Base-by-base conservation (phyloP, 352 stramenopile species). In the Thalassiosira delicatula region DNA sequence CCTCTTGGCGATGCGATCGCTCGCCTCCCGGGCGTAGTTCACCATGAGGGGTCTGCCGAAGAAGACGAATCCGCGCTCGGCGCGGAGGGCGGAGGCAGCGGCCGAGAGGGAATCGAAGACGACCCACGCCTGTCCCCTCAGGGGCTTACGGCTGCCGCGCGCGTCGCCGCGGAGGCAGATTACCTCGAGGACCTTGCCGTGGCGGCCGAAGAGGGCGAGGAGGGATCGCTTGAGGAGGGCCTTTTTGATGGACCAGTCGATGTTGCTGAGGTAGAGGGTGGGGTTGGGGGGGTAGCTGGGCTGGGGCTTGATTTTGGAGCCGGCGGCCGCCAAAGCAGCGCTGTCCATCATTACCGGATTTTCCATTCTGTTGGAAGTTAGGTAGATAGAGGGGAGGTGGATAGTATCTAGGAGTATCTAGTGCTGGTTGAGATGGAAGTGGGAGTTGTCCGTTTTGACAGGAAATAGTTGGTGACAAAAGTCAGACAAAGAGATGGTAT, bases 191-290 rank as follows among this genome's bases (percentile, higher is more conserved):
- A 93, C 89, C 77, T 93, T 93, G 21, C 89, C 89, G 73, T 94
- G 84, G 40, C 87, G 76, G 53, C 76, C 91, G 72, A 92, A 92
- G 14, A 94, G 77, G 29, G 84, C 75, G 44, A 91, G 85, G 21
- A 94, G 71, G 19, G 79, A 79, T 63, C 89, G 74, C 83, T 83
- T 80, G n/a, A 94, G 76, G 35, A 92, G 73, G 9, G 79, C 70
- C 60, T 92, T 92, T 76, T 92, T 94, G 53, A 94, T 81, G 44
- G 89, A 92, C 89, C 89, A 94, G 68, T 92, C 87, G 62, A 94
- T 91, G 78, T 94, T 94, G 32, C 81, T 85, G 2, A 92, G 51
- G 70, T 94, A 94, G 0, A 94, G 71, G 7, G 89, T 92, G 30
- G 84, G 68, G 51, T 92, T 92, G 14, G 89, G 81, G 33, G 76